Evolutionary conservation across 225 moss, liverwort and hornwort species (phyloP), one percentile per base, ranked within the genome.

Genomic region (Pleurozium schreberi): DNA sequence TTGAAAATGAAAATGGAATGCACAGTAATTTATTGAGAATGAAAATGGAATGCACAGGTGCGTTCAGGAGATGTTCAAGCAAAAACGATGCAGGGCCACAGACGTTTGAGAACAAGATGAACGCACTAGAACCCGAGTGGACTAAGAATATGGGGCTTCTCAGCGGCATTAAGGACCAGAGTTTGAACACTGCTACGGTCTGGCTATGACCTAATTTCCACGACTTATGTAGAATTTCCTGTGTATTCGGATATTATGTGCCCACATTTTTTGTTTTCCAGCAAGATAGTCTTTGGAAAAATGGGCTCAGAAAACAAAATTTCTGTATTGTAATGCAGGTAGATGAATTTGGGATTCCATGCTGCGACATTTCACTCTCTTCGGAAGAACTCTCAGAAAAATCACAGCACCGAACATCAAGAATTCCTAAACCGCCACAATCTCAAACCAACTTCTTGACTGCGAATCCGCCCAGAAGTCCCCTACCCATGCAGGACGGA

Each of bases 141-240:
- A 94, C 89, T 81, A 97, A 92, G 85, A 98, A 98, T 82, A 97
- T 98, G 97, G 95, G 94, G 55, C 93, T 98, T 85, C 95, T 98
- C 14, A 94, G 95, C 47, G 93, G 96, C 83, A 91, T 89, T 40
- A 94, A 94, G 83, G 95, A 95, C 91, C 71, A 91, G 77, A 80
- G 63, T 47, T 90, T 90, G 38, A 90, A 93, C 59, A 61, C 85
- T 85, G 92, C 90, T 59, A 93, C 91, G 89, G 94, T 93, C 58
- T 78, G 16, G 17, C 62, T 42, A 45, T 75, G 74, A 81, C 77
- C 89, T 88, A 82, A 80, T 85, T 58, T 82, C 42, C 25, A 25
- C 61, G 70, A 42, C 57, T 62, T 53, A 10, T 45, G 68, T 28
- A 75, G n/a, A 73, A 81, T 74, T 74, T 81, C 50, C 43, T 64